Evolutionary conservation across 805 yeast species (phyloP).

Genomic region (Tanozyma kutaoensis): DNA sequence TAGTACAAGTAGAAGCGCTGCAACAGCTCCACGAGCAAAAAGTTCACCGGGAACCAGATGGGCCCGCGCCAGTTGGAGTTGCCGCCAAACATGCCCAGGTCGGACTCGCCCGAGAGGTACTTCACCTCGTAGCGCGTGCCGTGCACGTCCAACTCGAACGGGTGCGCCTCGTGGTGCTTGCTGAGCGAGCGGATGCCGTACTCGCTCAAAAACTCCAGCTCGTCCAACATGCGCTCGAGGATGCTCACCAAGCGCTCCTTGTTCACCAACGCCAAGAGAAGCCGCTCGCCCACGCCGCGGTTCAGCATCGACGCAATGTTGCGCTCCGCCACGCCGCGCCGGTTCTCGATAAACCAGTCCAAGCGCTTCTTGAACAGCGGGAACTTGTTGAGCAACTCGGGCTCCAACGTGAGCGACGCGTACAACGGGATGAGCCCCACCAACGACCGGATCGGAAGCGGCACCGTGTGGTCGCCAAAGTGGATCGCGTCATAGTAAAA

Average conservation of each 20-base stretch:
- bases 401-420: slow-evolving; percentile 81
- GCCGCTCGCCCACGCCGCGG: slow-evolving; percentile 73
- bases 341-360: slow-evolving; percentile 70
- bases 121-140: slow-evolving; percentile 59
- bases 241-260: slow-evolving; percentile 69
- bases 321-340: slow-evolving; percentile 56
- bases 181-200: slow-evolving; percentile 85
- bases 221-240: slow-evolving; percentile 71
- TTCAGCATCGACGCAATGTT: slow-evolving; percentile 77
- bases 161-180: slow-evolving; percentile 72
- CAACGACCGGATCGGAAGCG: slow-evolving; percentile 74
- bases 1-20: slow-evolving; percentile 82
- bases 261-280: slow-evolving; percentile 67
- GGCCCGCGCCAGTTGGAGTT: slow-evolving; percentile 98
- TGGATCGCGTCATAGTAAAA: slow-evolving; percentile 88
- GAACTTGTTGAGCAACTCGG: slow-evolving; percentile 62
- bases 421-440: slow-evolving; percentile 88
- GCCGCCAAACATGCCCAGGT: slow-evolving; percentile 91
- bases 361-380: slow-evolving; percentile 75
- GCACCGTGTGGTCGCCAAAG: slow-evolving; percentile 54
- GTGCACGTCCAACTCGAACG: slow-evolving; percentile 73
- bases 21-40: slow-evolving; percentile 71
- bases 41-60: slow-evolving; percentile 91
- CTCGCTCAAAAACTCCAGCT: slow-evolving; percentile 69
- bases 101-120: slow-evolving; percentile 81